A percentile compares a stretch with the other conserved stretches of the same genome.
Conservation (phyloP, 371 early-diverging fungal species). For the Umbelopsis sp. region DNA sequence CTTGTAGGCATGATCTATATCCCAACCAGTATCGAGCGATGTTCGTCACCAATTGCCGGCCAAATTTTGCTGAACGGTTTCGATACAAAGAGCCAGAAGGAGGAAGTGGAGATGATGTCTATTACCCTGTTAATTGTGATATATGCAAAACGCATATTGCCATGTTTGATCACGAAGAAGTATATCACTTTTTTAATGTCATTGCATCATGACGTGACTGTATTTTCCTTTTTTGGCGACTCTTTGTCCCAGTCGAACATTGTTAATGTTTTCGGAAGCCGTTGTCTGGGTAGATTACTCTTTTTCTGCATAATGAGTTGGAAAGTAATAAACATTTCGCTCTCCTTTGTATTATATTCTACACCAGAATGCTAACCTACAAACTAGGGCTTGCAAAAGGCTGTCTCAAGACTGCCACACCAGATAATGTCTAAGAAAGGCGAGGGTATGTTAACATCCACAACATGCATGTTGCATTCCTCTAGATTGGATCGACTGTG, state of each 20-base stretch:
- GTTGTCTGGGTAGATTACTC: not conserved
- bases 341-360: not conserved
- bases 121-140: slow-evolving; percentile 62
- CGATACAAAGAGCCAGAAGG: slow-evolving; percentile 30
- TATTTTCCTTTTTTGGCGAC: slow-evolving; percentile 9
- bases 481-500: not conserved
- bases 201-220: slow-evolving; percentile 40
- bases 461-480: not conserved
- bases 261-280: not conserved
- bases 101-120: slow-evolving; percentile 40
- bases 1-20: slow-evolving; percentile 60
- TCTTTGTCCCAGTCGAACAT: slow-evolving; percentile 20
- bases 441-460: slow-evolving; percentile 35
- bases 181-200: slow-evolving; percentile 74
- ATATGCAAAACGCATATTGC: slow-evolving; percentile 69
- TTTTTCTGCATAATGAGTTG: slow-evolving; percentile 30
- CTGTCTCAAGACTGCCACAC: slow-evolving; percentile 35
- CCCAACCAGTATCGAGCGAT: slow-evolving; percentile 72
- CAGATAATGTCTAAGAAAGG: slow-evolving; percentile 31
- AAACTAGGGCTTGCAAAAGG: slow-evolving; percentile 37
- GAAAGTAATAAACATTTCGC: slow-evolving; percentile 26
- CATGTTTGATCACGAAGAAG: slow-evolving; percentile 68
- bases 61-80: slow-evolving; percentile 44
- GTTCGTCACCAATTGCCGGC: slow-evolving; percentile 69
- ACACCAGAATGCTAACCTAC: not conserved